Percentiles rank a stretch among this genome's conserved stretches.
Conservation (phyloP, 306 rosid species). For the Phaseolus lunatus region DNA sequence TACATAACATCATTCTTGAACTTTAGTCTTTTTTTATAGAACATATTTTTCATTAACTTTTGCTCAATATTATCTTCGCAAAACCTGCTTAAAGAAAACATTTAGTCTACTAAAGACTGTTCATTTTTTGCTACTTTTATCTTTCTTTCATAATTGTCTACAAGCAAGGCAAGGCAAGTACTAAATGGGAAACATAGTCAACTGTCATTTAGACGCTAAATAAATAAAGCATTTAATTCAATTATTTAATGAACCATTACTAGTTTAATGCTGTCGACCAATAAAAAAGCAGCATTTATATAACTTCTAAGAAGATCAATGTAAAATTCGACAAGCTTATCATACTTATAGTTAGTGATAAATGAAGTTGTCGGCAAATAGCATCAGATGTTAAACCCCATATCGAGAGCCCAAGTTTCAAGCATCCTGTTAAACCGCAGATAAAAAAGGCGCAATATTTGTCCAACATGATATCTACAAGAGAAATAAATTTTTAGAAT, state of each 20-base stretch:
- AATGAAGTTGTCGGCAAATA: neutral
- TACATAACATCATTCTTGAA: too few relatives aligned
- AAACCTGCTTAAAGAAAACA: neutral
- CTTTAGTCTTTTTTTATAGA: neutral
- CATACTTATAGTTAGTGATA: too few relatives aligned
- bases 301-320: too few relatives aligned
- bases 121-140: neutral
- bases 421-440: neutral
- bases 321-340: too few relatives aligned
- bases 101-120: neutral
- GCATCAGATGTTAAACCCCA: neutral
- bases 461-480: slow-evolving; percentile 17
- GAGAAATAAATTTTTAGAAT: slow-evolving; percentile 9
- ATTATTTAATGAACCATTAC: neutral
- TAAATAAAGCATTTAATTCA: neutral
- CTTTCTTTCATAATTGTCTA: neutral
- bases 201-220: neutral
- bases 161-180: neutral
- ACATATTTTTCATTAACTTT: neutral
- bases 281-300: too few relatives aligned
- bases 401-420: neutral
- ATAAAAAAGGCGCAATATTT: neutral
- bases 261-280: too few relatives aligned
- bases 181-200: neutral
- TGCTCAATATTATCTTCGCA: neutral